Base-by-base conservation (phyloP, 2,329 filamentous ascomycete species). In the Furcasterigmium sp. region DNA sequence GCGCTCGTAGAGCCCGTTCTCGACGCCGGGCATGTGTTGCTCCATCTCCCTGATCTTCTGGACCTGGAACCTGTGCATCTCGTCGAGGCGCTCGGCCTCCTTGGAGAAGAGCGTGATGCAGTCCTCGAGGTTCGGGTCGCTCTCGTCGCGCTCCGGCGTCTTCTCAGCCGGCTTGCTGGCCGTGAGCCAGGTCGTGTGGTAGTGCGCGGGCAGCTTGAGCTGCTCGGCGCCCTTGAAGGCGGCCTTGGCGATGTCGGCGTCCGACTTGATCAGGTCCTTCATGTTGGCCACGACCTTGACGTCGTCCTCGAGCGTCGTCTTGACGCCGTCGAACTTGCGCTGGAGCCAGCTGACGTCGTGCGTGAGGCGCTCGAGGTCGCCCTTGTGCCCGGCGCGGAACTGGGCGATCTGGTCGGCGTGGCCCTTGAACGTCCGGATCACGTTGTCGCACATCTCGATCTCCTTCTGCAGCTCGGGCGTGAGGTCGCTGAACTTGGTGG, bases 401-500 rank as follows among this genome's bases (percentile, higher is more conserved):
- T 80, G 78, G 49, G 87, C 82, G 45, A 91, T 83, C 52, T 94
- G 80, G 53, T 85, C 80, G 58, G 87, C 84, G 62, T 85, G 84
- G 46, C 77, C 75, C 56, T 95, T 90, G 59, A 93, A 89, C 42
- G 77, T 75, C 54, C 88, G 80, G 53, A 98, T 91, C 51, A 84
- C 80, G 45, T 79, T 78, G 63, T 98, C 91, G 50, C 95, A 80
- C 9, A 74, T 67, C 49, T 87, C 80, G 48, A 98, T 86, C 52
- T 88, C 70, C 49, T 82, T 79, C 58, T 95, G 89, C 14, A 95
- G 72, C 23, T 87, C 81, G 52, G 91, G 85, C 47, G 87, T 81
- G 21, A 95, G 82, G 62, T 95, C 91, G 59, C 90, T 88, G 70
- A 93, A 96, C 48, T 93, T 87, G 4, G 90, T 95, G 1, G 91